These are phyloP conservation scores for Plantago elongata DNA, from an alignment of 257 asterid genomes.

Conservation along the genomic window DNA sequence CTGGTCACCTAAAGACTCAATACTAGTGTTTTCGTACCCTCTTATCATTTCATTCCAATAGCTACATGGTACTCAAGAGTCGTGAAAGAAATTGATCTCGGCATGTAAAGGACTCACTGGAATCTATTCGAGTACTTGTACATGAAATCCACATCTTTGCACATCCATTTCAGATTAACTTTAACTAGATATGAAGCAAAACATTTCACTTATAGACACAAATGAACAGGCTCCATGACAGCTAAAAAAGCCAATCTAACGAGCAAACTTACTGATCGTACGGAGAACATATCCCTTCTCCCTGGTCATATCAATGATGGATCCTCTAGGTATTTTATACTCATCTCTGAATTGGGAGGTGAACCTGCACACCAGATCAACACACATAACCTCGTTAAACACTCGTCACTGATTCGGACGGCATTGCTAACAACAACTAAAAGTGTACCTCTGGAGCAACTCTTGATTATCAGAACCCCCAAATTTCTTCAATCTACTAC, in stretches of 20 bases:
- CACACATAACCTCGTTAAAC: background rate
- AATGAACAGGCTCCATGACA: background rate
- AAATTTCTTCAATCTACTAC: conserved; percentile 57
- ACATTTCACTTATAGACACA: background rate
- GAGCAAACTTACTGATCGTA: conserved; percentile 55
- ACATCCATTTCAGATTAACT: background rate
- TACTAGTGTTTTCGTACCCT: no score
- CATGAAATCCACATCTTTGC: no score
- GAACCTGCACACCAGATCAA: conserved; percentile 43
- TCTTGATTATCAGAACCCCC: conserved; percentile 64
- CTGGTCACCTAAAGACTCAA: no score
- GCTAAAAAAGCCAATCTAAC: conserved; percentile 3
- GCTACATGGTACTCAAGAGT: no score
- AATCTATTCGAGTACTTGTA: no score
- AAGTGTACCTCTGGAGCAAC: conserved; percentile 60
- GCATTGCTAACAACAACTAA: background rate
- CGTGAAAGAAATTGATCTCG: no score
- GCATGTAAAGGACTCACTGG: no score
- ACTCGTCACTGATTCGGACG: background rate
- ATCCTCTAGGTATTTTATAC: conserved; percentile 73
- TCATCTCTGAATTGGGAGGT: conserved; percentile 85
- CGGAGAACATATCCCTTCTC: conserved; percentile 63
- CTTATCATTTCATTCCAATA: no score
- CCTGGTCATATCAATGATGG: conserved; percentile 66
- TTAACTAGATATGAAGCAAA: background rate